These are phyloP conservation scores for Penicillium longicatenatum DNA, from an alignment of 495 filamentous ascomycete species.

Conservation along the genomic window DNA sequence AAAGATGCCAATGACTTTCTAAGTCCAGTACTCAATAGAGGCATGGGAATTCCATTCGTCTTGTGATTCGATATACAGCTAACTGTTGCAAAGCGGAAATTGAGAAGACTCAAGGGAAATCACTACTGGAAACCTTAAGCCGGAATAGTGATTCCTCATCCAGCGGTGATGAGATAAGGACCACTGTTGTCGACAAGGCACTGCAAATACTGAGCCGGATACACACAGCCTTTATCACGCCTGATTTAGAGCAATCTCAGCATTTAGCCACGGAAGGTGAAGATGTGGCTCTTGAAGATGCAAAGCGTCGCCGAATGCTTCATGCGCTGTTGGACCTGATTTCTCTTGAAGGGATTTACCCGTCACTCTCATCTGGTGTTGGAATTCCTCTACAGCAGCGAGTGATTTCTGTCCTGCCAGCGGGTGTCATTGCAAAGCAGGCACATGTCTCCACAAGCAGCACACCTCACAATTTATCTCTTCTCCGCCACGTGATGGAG, in stretches of 20 bases:
- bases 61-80: constrained; percentile 22
- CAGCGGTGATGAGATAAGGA: constrained; percentile 22
- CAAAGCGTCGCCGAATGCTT: constrained; percentile 47
- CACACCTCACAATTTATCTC: constrained; percentile 30
- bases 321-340: constrained; percentile 55
- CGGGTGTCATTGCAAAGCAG: constrained; percentile 48
- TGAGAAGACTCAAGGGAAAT: constrained; percentile 35
- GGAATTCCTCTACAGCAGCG: constrained; percentile 57
- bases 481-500: constrained; percentile 34
- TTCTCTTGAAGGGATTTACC: constrained; percentile 58
- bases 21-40: constrained; percentile 46
- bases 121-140: constrained; percentile 42
- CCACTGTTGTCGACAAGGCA: constrained; percentile 38
- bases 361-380: constrained; percentile 53
- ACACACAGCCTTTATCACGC: constrained; percentile 39
- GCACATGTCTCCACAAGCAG: constrained; percentile 15
- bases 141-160: neutral
- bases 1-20: constrained; percentile 42
- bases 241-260: constrained; percentile 21
- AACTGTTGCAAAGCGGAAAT: constrained; percentile 43
- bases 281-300: constrained; percentile 42
- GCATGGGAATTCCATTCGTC: constrained; percentile 31
- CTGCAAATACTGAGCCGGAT: constrained; percentile 39
- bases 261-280: constrained; percentile 13
- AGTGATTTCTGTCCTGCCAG: constrained; percentile 52